phyloP scores from a whole-genome alignment of 306 rosid species.

The Ochetophila trinervis region DNA sequence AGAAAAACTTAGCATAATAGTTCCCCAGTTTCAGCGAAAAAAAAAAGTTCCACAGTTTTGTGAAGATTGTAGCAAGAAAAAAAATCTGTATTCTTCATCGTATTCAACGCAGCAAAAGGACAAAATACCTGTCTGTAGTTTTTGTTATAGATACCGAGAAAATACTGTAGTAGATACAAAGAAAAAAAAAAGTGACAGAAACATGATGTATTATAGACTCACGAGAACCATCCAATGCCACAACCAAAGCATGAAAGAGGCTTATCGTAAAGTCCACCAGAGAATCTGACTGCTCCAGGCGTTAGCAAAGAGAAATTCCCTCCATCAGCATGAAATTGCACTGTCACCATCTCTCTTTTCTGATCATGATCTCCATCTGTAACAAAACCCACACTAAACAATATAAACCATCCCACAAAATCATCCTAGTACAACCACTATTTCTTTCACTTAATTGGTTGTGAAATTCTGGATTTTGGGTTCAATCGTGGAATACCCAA shows the following conservation, averaged over 20 bases:
- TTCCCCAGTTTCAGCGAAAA: background rate
- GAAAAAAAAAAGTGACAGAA: background rate
- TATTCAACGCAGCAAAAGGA: too few species aligned
- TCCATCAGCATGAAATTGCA: slow-evolving; percentile 23
- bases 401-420: background rate
- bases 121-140: too few species aligned
- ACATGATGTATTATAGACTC: slow-evolving; percentile 15
- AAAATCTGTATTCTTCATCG: too few species aligned
- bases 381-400: background rate
- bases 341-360: slow-evolving; percentile 2
- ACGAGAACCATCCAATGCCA: slow-evolving; percentile 48
- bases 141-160: background rate
- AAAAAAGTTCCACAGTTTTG: background rate
- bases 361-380: slow-evolving; percentile 17
- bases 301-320: slow-evolving; percentile 10
- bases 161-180: background rate
- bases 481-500: background rate
- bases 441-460: background rate
- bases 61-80: too few species aligned
- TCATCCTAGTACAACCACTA: background rate
- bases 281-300: slow-evolving; percentile 4
- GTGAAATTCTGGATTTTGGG: too few species aligned
- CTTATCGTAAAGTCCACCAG: slow-evolving; percentile 29
- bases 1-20: background rate
- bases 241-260: slow-evolving; percentile 37